phyloP scores from a whole-genome alignment of 2,329 filamentous ascomycete species.

The Erysiphe pulchra region DNA sequence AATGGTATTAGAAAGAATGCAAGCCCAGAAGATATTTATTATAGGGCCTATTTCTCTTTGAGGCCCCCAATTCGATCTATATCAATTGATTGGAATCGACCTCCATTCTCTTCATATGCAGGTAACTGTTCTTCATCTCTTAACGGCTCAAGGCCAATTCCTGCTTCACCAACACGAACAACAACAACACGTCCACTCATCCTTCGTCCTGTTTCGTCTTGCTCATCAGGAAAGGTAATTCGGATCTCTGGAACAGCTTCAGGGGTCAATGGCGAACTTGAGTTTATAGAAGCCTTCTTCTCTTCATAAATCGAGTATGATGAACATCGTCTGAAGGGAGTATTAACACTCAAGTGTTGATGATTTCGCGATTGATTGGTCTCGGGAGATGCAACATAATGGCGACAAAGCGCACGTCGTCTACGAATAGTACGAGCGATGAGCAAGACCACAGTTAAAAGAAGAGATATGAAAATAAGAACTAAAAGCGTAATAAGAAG shows the following conservation, averaged over 20 bases:
- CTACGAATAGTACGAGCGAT: constrained; percentile 42
- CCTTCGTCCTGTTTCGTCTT: constrained; percentile 58
- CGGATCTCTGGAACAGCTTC: constrained; percentile 81
- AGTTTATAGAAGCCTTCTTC: constrained; percentile 53
- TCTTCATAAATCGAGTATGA: constrained; percentile 58
- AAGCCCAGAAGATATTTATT: constrained; percentile 4
- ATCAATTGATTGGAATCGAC: constrained; percentile 78
- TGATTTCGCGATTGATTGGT: constrained; percentile 16
- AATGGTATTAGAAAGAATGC: not conserved
- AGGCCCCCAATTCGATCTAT: constrained; percentile 84
- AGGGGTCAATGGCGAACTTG: constrained; percentile 42
- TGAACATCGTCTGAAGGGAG: constrained; percentile 26
- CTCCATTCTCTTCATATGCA: constrained; percentile 62
- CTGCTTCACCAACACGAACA: constrained; percentile 69
- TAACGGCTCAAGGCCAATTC: constrained; percentile 70
- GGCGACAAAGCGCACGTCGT: constrained; percentile 19
- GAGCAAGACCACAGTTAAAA: constrained; percentile 41
- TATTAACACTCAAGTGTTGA: constrained; percentile 28
- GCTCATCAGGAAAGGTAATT: constrained; percentile 93
- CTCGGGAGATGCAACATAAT: constrained; percentile 44
- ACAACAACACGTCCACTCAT: constrained; percentile 76
- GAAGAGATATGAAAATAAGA: constrained; percentile 46
- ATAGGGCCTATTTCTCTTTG: constrained; percentile 48
- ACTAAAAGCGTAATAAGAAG: constrained; percentile 58
- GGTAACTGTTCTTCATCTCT: constrained; percentile 52